Base-by-base conservation (phyloP, 352 stramenopile genomes). In the Phytophthora capsici region DNA sequence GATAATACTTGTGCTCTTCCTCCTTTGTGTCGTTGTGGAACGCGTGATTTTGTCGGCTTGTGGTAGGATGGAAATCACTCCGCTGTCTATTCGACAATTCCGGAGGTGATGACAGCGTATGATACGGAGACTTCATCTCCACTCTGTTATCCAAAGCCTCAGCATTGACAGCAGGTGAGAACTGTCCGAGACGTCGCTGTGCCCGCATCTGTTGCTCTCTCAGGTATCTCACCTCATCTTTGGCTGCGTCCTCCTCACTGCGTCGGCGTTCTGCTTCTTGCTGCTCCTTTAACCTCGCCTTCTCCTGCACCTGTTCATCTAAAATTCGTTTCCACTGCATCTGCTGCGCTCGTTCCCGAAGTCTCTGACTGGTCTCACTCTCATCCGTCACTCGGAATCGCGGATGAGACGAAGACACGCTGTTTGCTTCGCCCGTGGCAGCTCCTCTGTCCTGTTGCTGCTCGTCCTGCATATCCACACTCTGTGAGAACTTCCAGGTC, bases 221-320 rank as follows among this genome's bases (percentile, higher is more conserved):
- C 49, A 88, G 30, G 34, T 80, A 77, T 14, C 67, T 54, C 61
- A 87, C 60, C 47, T 93, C 84, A 22, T 90, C 75, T 22, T 69
- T 69, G 0, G 73, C 82, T 5, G 71, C 76, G 1, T 79, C 69
- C 1, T 69, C 62, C 38, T 90, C 84, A 10, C 66, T 63, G 2
- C 51, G 63, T 23, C 61, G 66, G 14, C 69, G 71, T 55, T 82
- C 69, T 6, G 73, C 59, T 30, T 84, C 71, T 26, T 89, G 57
- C 41, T 82, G 63, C 37, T 76, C 58, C 43, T 80, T 77, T 3
- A 88, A 46, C n/a, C 78, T 59, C 32, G 77, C 70, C 22, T 94
- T 92, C 19, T 94, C 85, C 30, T 82, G 74, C 52, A 92, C 74
- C 48, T 94, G 85, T 28, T 90, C 83, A 50, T 94, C 85, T 58